phyloP scores from a whole-genome alignment of 2,329 filamentous ascomycete genomes.

The Eurotiales sp. region DNA sequence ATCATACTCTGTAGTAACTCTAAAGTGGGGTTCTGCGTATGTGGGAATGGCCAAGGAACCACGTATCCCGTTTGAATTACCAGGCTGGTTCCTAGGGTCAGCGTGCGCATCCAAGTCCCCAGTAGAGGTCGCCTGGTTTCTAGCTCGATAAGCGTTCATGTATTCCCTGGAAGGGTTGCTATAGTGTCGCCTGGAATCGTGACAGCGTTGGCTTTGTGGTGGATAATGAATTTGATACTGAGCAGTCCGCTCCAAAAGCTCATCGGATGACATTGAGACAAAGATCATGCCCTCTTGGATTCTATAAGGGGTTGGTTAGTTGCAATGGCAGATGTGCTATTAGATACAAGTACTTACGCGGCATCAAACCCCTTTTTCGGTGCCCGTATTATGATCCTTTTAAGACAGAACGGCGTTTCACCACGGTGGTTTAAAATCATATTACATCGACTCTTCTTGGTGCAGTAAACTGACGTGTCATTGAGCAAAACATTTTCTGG shows the following conservation, averaged over 20 bases:
- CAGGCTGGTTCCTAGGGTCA: slow-evolving; percentile 17
- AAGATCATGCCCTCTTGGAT: slow-evolving; percentile 92
- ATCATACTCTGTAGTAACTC: slow-evolving; percentile 35
- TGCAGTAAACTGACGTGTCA: slow-evolving; percentile 84
- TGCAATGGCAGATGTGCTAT: background rate
- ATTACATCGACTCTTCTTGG: slow-evolving; percentile 81
- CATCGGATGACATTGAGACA: slow-evolving; percentile 77
- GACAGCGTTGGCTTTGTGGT: slow-evolving; percentile 23
- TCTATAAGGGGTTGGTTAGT: slow-evolving; percentile 42
- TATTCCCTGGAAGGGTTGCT: slow-evolving; percentile 40
- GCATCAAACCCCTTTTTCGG: slow-evolving; percentile 77
- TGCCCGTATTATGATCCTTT: slow-evolving; percentile 83
- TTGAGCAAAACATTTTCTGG: slow-evolving; percentile 80
- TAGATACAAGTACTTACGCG: slow-evolving; percentile 59
- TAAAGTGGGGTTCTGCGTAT: slow-evolving; percentile 29
- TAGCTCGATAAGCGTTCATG: slow-evolving; percentile 33
- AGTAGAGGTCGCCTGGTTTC: slow-evolving; percentile 27
- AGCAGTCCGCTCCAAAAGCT: slow-evolving; percentile 68
- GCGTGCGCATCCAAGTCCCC: slow-evolving; percentile 24
- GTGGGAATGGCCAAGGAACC: slow-evolving; percentile 4
- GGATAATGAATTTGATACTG: slow-evolving; percentile 71
- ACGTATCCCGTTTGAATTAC: slow-evolving; percentile 6
- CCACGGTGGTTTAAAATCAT: slow-evolving; percentile 79
- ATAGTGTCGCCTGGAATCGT: slow-evolving; percentile 26
- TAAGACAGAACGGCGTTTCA: slow-evolving; percentile 73